Evolutionary conservation across 805 yeast species (phyloP).

Genomic region (Ogataea trehaloabstinens): DNA sequence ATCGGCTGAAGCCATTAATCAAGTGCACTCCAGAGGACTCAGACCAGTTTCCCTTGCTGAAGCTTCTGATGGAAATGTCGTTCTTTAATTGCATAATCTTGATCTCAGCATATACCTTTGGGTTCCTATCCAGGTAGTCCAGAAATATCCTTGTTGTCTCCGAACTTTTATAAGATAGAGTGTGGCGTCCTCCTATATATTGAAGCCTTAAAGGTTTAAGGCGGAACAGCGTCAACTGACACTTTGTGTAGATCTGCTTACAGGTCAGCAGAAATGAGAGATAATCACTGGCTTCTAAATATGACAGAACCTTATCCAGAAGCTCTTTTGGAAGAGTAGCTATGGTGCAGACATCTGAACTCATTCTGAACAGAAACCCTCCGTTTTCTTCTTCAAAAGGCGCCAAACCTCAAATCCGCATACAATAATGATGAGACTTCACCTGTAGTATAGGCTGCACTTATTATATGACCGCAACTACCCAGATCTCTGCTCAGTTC

Average conservation of each 20-base stretch:
- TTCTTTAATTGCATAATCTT: constrained; percentile 16
- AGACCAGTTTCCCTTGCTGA: not conserved
- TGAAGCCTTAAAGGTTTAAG: constrained; percentile 17
- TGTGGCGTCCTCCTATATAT: constrained; percentile 10
- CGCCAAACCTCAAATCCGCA: too few relatives aligned
- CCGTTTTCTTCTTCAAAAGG: not conserved
- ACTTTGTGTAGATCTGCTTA: constrained; percentile 17
- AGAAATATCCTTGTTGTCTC: constrained; percentile 12
- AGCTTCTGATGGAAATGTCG: constrained; percentile 7
- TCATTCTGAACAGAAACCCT: not conserved
- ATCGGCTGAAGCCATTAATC: not conserved
- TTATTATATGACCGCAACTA: too few relatives aligned
- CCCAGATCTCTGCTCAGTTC: not conserved
- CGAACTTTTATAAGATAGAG: constrained; percentile 8
- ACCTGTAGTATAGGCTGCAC: too few relatives aligned
- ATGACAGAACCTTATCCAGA: constrained; percentile 19
- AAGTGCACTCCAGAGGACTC: not conserved
- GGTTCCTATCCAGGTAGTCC: constrained; percentile 10
- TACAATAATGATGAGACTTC: too few relatives aligned
- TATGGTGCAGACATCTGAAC: constrained; percentile 2
- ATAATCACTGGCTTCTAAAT: constrained; percentile 10
- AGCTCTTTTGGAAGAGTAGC: constrained; percentile 25
- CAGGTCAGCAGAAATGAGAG: constrained; percentile 20
- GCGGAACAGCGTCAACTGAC: constrained; percentile 18
- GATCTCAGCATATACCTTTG: constrained; percentile 12